Base-by-base conservation (phyloP, 2,329 filamentous ascomycete genomes). In the Trichoderma harzianum region DNA sequence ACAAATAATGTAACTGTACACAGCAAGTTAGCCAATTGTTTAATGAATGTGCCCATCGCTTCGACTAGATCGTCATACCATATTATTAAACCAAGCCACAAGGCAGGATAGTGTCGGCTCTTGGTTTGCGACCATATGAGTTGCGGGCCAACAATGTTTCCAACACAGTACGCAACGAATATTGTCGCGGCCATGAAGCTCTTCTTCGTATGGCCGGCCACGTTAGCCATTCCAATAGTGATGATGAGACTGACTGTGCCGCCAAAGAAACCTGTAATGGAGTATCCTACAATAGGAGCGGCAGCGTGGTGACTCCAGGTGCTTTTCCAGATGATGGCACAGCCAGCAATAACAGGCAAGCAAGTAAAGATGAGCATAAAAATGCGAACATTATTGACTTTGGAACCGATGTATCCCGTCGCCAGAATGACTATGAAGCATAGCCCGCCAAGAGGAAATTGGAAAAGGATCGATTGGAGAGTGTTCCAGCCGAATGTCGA, bases 191-290 rank as follows among this genome's bases (percentile, higher is more conserved):
- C 90, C 85, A 92, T 93, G 76, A 92, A 90, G 74, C 89, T 92
- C 84, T 94, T 94, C 82, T 94, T 94, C 0, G 92, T 94, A 28
- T 92, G 87, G 0, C 92, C 92, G 0, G 92, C 91, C 0, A 94
- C 91, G 74, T 94, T 94, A 12, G 88, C 87, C 84, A 86, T 86
- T 39, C 84, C 84, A 7, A 87, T 73, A 0, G 84, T 84, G 74
- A 88, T 86, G 67, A 84, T 83, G 55, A 88, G 82, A 57, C 88
- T 90, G 0, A 92, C 91, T 0, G 92, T 91, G 0, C 88, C 89
- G 0, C 91, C 91, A 74, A 93, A 94, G 74, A 91, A 92, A 0
- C 92, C 92, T 2, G 91, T 91, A 43, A 94, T 86, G 0, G 89
- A 89, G 78, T 93, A 94, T 0, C 92, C 92, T 0, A 89, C 86